Evolutionary conservation across 176 grass and related monocot genomes (phyloP).

Genomic region (Dactylis glomerata): DNA sequence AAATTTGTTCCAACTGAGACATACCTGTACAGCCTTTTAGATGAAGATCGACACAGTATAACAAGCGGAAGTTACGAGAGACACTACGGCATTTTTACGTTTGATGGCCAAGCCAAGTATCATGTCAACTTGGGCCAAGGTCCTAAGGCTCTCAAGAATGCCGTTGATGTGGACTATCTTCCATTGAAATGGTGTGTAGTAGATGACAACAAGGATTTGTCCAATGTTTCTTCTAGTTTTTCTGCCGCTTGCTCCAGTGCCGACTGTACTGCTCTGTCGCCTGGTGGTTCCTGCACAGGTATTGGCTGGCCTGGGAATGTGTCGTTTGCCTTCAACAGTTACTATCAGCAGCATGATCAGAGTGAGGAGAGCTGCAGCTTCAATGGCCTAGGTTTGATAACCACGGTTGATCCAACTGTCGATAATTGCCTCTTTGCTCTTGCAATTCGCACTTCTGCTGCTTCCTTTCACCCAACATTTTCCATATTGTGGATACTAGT

Average conservation of each 20-base stretch:
- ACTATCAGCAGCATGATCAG: slow-evolving; percentile 83
- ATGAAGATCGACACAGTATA: slow-evolving; percentile 65
- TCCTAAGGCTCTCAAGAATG: slow-evolving; percentile 56
- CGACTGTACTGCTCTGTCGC: slow-evolving; percentile 70
- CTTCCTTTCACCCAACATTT: slow-evolving; percentile 35
- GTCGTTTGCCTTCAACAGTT: slow-evolving; percentile 91
- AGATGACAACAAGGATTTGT: slow-evolving; percentile 75
- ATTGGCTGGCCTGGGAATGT: slow-evolving; percentile 87
- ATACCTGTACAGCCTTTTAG: slow-evolving; percentile 76
- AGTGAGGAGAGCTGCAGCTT: slow-evolving; percentile 75
- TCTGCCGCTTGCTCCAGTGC: slow-evolving; percentile 61
- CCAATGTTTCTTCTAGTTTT: slow-evolving; percentile 56
- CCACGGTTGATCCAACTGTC: slow-evolving; percentile 82
- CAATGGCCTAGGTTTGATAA: slow-evolving; percentile 73
- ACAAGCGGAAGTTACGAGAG: slow-evolving; percentile 61
- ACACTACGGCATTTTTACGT: slow-evolving; percentile 88
- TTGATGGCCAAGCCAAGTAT: slow-evolving; percentile 92
- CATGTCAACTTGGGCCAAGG: slow-evolving; percentile 82
- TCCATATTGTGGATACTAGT: slow-evolving; percentile 17
- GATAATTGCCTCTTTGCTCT: slow-evolving; percentile 71
- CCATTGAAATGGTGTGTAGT: slow-evolving; percentile 83
- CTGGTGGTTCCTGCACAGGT: slow-evolving; percentile 65
- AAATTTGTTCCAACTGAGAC: slow-evolving; percentile 66
- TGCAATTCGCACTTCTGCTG: slow-evolving; percentile 47
- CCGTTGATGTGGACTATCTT: slow-evolving; percentile 65